Conservation (phyloP, 2,329 filamentous ascomycete genomes). For the Cladosporium sp. region DNA sequence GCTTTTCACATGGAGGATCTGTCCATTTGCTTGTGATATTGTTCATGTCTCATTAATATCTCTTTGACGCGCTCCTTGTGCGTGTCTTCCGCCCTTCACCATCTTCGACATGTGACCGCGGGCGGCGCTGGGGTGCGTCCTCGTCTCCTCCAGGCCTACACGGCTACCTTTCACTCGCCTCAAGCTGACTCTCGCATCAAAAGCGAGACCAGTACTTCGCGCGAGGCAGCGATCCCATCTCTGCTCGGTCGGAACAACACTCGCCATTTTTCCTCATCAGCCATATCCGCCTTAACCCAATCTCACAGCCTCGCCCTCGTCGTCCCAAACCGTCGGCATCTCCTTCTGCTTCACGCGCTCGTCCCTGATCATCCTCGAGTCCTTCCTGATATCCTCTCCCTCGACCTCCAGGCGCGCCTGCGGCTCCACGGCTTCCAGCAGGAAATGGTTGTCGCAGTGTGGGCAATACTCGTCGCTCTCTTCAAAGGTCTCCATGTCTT, state of each 20-base stretch:
- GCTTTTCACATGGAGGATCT: not conserved
- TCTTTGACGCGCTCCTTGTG: not conserved
- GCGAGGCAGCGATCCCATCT: not conserved
- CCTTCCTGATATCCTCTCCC: slow-evolving; percentile 80
- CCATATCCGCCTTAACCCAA: slow-evolving; percentile 21
- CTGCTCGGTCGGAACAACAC: not conserved
- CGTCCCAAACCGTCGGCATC: slow-evolving; percentile 27
- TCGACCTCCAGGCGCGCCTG: slow-evolving; percentile 80
- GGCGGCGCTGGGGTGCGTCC: too few relatives aligned
- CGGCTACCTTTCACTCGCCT: too few relatives aligned
- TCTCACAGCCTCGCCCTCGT: slow-evolving; percentile 28
- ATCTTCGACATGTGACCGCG: too few relatives aligned
- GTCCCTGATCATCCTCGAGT: slow-evolving; percentile 86
- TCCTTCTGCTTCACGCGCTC: slow-evolving; percentile 57
- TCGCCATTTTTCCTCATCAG: not conserved
- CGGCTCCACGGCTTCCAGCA: slow-evolving; percentile 80
- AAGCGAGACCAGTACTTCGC: not conserved
- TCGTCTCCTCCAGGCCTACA: too few relatives aligned
- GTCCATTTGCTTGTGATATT: not conserved
- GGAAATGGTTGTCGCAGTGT: slow-evolving; percentile 97
- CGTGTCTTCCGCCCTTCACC: too few relatives aligned
- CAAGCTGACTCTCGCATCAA: too few relatives aligned
- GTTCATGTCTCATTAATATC: not conserved
- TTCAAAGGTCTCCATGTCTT: slow-evolving; percentile 85
- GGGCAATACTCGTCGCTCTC: slow-evolving; percentile 98